Evolutionary conservation across 2,329 filamentous ascomycete genomes (phyloP).

Genomic region (Fusarium tupiense): DNA sequence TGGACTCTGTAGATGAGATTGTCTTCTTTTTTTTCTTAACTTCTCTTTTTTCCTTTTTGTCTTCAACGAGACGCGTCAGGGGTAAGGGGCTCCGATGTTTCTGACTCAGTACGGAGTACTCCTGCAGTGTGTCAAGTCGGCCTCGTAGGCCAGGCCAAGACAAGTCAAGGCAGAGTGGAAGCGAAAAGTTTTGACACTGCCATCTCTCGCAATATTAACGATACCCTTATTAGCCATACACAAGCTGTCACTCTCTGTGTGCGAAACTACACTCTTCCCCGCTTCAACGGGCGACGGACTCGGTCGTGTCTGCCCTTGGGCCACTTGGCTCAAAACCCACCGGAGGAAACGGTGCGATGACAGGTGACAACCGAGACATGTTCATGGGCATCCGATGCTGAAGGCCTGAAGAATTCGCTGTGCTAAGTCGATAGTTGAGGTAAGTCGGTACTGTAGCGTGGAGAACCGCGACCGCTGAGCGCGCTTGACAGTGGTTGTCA

Average conservation of each 20-base stretch:
- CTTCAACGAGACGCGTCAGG: conserved; percentile 14
- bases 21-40: background rate
- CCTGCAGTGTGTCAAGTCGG: background rate
- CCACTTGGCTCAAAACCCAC: background rate
- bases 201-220: conserved; percentile 1
- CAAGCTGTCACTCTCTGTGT: conserved; percentile 9
- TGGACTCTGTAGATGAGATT: background rate
- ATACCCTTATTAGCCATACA: conserved; percentile 9
- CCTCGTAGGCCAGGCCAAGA: background rate
- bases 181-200: conserved; percentile 1
- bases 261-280: conserved; percentile 19
- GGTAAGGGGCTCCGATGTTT: background rate
- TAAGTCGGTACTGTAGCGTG: conserved; percentile 1
- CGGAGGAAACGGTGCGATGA: conserved; percentile 13
- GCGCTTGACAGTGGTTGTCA: background rate
- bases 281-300: conserved; percentile 28
- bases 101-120: background rate
- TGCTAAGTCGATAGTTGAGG: background rate
- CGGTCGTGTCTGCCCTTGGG: conserved; percentile 5
- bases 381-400: background rate
- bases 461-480: conserved; percentile 9
- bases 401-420: background rate
- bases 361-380: conserved; percentile 31
- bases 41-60: conserved; percentile 3
- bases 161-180: background rate